A percentile compares a stretch with the other conserved stretches of the same genome.
Evolutionary conservation across 257 asterid species (phyloP).

Genomic region (Solanum dulcamara): DNA sequence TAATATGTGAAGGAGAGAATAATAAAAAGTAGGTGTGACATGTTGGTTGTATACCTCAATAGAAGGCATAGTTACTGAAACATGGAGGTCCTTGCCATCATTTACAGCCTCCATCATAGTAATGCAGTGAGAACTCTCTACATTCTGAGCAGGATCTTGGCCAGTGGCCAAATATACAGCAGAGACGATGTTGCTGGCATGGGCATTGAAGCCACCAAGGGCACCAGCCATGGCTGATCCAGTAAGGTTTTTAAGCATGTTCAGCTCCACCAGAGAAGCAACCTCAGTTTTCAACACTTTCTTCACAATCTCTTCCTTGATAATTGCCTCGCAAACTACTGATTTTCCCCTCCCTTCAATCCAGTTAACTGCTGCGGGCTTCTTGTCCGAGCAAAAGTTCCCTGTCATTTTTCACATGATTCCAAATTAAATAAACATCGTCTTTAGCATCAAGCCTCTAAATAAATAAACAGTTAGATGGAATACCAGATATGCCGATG

Average conservation of each 20-base stretch:
- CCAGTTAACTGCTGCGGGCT: slow-evolving; percentile 52
- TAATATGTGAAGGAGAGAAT: neutral
- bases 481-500: slow-evolving; percentile 39
- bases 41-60: slow-evolving; percentile 28
- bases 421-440: neutral
- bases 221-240: slow-evolving; percentile 52
- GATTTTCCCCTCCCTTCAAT: slow-evolving; percentile 51
- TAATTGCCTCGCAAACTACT: slow-evolving; percentile 43
- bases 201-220: slow-evolving; percentile 54
- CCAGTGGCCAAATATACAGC: slow-evolving; percentile 46
- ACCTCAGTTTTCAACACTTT: slow-evolving; percentile 43
- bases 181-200: slow-evolving; percentile 41
- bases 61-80: slow-evolving; percentile 49
- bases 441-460: neutral
- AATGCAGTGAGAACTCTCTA: slow-evolving; percentile 47
- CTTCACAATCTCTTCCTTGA: slow-evolving; percentile 34
- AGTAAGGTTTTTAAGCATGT: slow-evolving; percentile 38
- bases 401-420: slow-evolving; percentile 2
- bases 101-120: slow-evolving; percentile 48
- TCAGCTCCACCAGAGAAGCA: slow-evolving; percentile 37
- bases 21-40: neutral
- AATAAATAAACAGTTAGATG: neutral
- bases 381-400: slow-evolving; percentile 44
- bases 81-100: slow-evolving; percentile 42
- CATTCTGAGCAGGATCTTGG: slow-evolving; percentile 50